Conservation (phyloP, 495 filamentous ascomycete species). For the Opeltia flavorubescens region DNA sequence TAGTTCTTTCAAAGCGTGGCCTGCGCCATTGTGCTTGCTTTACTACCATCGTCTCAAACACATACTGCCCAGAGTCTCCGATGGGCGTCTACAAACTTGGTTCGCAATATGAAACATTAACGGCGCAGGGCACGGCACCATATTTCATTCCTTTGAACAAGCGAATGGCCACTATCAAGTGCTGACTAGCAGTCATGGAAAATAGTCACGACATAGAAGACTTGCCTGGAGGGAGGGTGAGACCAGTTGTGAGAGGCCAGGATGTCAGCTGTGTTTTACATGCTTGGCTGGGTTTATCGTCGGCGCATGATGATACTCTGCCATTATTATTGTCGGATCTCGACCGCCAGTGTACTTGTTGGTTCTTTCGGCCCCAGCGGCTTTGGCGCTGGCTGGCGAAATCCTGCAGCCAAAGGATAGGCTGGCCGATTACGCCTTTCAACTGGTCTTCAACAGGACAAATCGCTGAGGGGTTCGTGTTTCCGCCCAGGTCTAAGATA, state of each 20-base stretch:
- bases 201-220: not conserved
- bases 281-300: not conserved
- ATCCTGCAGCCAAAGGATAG: not conserved
- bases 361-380: not conserved
- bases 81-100: no score
- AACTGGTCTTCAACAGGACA: no score
- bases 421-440: not conserved
- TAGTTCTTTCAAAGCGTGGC: no score
- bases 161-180: no score
- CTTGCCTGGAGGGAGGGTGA: not conserved
- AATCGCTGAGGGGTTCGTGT: not conserved
- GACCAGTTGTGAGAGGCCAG: not conserved
- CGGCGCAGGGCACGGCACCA: no score
- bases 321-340: not conserved
- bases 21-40: no score
- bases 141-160: no score
- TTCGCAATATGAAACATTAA: no score
- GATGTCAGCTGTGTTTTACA: not conserved
- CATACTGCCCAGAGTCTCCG: no score
- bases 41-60: no score
- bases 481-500: conserved; percentile 1
- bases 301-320: not conserved
- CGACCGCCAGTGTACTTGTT: not conserved
- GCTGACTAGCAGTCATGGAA: not conserved
- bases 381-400: not conserved